Base-by-base conservation (phyloP, 106 monocot genomes). In the Phalaenopsis aphrodite region DNA sequence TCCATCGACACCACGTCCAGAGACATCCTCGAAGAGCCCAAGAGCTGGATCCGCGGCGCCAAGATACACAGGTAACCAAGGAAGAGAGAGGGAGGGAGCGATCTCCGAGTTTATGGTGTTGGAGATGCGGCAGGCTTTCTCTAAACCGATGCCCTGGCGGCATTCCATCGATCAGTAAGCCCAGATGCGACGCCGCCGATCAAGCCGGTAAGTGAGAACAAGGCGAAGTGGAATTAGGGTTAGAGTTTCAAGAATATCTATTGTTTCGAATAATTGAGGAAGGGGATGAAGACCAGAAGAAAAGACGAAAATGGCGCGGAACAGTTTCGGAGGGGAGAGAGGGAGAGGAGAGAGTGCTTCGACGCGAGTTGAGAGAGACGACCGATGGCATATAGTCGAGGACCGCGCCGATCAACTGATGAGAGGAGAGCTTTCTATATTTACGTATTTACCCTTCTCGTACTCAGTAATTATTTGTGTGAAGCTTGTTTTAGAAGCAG, bases 71-170 rank as follows among this genome's bases (percentile, higher is more conserved):
- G 90, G 89, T 21, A 96, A 93, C 30, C 85, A 83, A 52, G 96
- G 96, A 5, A 96, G 88, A 17, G 89, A 76, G 19, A 96, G 91
- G 43, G 91, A 85, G 0, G 96, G 87, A 12, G 85, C 87, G 82
- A 96, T 81, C 82, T 96, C 96, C 45, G 93, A 88, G 67, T 91
- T 85, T 18, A 80, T 80, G 75, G 88, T 90, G 84, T 96, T 96
- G 18, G 91, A 79, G 52, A 98, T 82, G 61, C 98, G 84, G 88
- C 92, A 94, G 19, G 85, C 84, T 79, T 81, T 88, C 88, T 98
- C 94, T 81, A 82, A 83, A 41, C 91, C 87, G 56, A 81, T 79
- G 46, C 81, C 85, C 86, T 83, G 85, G 83, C 80, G 73, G 77
- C 47, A 76, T 79, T 83, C 83, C 86, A 87, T 83, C 48, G 77